phyloP scores from a whole-genome alignment of 2,329 filamentous ascomycete genomes.

The Fusarium chaquense region DNA sequence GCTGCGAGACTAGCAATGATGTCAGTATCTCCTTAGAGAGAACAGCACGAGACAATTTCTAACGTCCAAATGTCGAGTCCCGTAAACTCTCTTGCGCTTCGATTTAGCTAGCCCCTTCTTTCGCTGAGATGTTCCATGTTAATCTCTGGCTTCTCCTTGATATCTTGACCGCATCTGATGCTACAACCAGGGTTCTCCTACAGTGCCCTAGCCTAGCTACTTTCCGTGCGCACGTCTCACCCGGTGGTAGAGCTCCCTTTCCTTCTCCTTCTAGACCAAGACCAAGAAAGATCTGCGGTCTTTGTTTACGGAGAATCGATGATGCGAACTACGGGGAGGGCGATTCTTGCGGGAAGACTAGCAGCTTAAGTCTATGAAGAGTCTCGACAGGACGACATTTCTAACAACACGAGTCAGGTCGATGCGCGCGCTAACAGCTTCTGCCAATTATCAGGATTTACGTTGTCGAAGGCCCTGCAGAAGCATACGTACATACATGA shows the following conservation, averaged over 20 bases:
- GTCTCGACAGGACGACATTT: constrained; percentile 34
- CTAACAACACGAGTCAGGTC: constrained; percentile 24
- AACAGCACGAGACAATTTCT: constrained; percentile 36
- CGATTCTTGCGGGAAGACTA: constrained; percentile 32
- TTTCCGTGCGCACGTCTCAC: constrained; percentile 49
- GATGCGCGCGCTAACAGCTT: constrained; percentile 26
- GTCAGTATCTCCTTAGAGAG: constrained; percentile 41
- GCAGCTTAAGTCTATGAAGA: constrained; percentile 16
- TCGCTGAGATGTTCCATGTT: constrained; percentile 27
- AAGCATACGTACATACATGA: constrained; percentile 7
- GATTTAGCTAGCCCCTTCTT: constrained; percentile 7
- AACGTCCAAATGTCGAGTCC: constrained; percentile 28
- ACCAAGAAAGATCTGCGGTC: constrained; percentile 37
- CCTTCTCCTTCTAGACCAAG: constrained; percentile 19
- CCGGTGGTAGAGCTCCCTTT: constrained; percentile 25
- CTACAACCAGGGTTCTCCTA: constrained; percentile 33
- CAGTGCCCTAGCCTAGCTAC: constrained; percentile 36
- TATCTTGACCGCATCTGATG: constrained; percentile 44
- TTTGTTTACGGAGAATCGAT: constrained; percentile 36
- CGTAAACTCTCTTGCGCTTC: constrained; percentile 7
- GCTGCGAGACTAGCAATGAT: constrained; percentile 31
- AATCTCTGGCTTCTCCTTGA: constrained; percentile 36
- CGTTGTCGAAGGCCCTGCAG: constrained; percentile 20
- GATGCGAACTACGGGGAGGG: constrained; percentile 17
- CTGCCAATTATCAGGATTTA: constrained; percentile 24